Conservation (phyloP, 257 asterid species). For the Knoxia roxburghii region DNA sequence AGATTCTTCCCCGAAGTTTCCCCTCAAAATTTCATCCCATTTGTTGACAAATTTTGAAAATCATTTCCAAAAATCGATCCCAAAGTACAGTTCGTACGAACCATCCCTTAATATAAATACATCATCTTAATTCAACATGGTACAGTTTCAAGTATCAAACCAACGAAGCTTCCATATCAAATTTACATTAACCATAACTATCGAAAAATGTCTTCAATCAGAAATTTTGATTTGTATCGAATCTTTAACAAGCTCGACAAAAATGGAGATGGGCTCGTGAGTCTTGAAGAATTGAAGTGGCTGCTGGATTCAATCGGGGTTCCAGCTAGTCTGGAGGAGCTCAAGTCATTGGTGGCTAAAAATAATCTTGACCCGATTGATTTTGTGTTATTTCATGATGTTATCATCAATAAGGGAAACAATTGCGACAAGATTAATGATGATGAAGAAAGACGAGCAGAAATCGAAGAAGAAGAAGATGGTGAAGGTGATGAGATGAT, state of each 20-base stretch:
- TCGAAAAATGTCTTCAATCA: not conserved
- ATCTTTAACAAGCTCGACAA: conserved; percentile 9
- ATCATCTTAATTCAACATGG: no score
- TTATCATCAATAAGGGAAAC: not conserved
- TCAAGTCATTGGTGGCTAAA: not conserved
- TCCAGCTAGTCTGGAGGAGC: not conserved
- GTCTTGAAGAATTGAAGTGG: conserved; percentile 6
- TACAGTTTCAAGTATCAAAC: no score
- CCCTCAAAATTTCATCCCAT: no score
- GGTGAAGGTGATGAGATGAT: no score
- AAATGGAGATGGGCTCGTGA: conserved; percentile 2
- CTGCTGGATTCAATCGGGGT: conserved; percentile 2
- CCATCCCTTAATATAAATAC: no score
- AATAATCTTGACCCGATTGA: conserved; percentile 1
- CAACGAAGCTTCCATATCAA: no score
- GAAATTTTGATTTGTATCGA: not conserved
- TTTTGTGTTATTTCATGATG: conserved; percentile 6
- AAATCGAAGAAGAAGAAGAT: not conserved
- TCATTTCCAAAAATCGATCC: no score
- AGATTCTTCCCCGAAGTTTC: no score
- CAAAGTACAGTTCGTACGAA: no score
- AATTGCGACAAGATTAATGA: not conserved
- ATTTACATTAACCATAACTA: no score
- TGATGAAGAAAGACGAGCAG: not conserved
- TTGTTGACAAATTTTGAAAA: no score